Evolutionary conservation across 2,329 filamentous ascomycete species (phyloP).

Genomic region (Calonectria naviculata): DNA sequence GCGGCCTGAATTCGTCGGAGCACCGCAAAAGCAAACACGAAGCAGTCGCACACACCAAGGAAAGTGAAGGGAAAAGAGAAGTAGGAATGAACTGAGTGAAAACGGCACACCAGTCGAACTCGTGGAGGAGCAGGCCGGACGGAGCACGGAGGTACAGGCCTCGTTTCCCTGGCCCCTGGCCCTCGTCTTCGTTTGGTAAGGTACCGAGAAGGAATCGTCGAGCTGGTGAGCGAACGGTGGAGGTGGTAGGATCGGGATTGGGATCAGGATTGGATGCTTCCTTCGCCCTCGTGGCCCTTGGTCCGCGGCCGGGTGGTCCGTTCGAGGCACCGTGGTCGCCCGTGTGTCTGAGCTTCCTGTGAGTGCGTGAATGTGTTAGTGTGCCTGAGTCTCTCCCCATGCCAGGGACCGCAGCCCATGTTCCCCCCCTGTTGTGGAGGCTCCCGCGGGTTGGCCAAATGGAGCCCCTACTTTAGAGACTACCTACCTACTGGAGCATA

Average conservation of each 20-base stretch:
- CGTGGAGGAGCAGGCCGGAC: slow-evolving; percentile 12
- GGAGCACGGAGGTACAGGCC: slow-evolving; percentile 2
- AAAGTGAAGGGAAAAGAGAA: slow-evolving; percentile 12
- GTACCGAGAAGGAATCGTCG: background rate
- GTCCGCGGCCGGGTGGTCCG: slow-evolving; percentile 12
- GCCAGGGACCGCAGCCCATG: background rate
- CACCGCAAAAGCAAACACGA: slow-evolving; percentile 34
- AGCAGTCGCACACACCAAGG: slow-evolving; percentile 12
- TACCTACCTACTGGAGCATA: slow-evolving; percentile 10
- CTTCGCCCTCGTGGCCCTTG: slow-evolving; percentile 13
- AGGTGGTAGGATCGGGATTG: slow-evolving; percentile 20
- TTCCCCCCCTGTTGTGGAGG: slow-evolving; percentile 3
- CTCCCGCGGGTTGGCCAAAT: slow-evolving; percentile 9
- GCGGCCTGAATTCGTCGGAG: slow-evolving; percentile 22
- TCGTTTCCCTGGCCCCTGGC: slow-evolving; percentile 22
- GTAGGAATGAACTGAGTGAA: slow-evolving; percentile 23
- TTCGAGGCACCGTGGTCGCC: slow-evolving; percentile 7
- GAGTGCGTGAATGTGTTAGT: slow-evolving; percentile 3
- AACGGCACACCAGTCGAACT: slow-evolving; percentile 8
- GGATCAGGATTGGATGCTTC: slow-evolving; percentile 23
- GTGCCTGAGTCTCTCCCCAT: background rate
- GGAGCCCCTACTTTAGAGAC: background rate
- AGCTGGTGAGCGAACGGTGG: slow-evolving; percentile 20
- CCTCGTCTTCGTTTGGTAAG: slow-evolving; percentile 18
- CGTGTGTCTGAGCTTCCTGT: slow-evolving; percentile 16